phyloP scores from a whole-genome alignment of 352 stramenopile genomes.

The Phytophthora sojae region DNA sequence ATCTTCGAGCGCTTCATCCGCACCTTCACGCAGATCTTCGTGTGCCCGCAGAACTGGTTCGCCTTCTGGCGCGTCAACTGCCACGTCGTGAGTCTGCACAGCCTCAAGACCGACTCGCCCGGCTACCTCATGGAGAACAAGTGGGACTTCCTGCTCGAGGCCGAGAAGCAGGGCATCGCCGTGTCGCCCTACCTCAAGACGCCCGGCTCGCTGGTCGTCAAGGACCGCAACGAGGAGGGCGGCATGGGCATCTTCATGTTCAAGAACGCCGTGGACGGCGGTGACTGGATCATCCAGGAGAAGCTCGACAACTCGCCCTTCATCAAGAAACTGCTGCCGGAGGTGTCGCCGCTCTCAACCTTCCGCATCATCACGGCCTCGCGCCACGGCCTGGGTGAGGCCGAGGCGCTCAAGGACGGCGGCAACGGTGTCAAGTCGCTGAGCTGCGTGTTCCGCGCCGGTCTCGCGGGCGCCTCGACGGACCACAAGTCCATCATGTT shows the following conservation, averaged over 20 bases:
- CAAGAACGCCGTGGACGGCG: slow-evolving; percentile 95
- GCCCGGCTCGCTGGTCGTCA: slow-evolving; percentile 93
- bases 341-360: slow-evolving; percentile 95
- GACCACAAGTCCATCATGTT: slow-evolving; percentile 99
- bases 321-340: slow-evolving; percentile 92
- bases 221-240: slow-evolving; percentile 98
- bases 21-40: slow-evolving; percentile 86
- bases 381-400: slow-evolving; percentile 62
- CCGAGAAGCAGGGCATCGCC: slow-evolving; percentile 91
- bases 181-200: slow-evolving; percentile 95
- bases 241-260: slow-evolving; percentile 98
- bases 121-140: slow-evolving; percentile 98
- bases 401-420: slow-evolving; percentile 54
- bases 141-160: slow-evolving; percentile 97
- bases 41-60: slow-evolving; percentile 97
- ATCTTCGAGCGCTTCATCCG: slow-evolving; percentile 92
- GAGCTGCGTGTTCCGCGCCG: slow-evolving; percentile 83
- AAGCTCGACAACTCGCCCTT: slow-evolving; percentile 94
- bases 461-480: slow-evolving; percentile 82
- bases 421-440: slow-evolving; percentile 78
- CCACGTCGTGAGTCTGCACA: slow-evolving; percentile 94
- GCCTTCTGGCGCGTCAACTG: slow-evolving; percentile 97
- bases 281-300: slow-evolving; percentile 98
- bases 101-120: slow-evolving; percentile 91
- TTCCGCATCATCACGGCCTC: slow-evolving; percentile 98